These are phyloP conservation scores for Penicillium sclerotigenum DNA, from an alignment of 2,329 filamentous ascomycete species.

Conservation along the genomic window DNA sequence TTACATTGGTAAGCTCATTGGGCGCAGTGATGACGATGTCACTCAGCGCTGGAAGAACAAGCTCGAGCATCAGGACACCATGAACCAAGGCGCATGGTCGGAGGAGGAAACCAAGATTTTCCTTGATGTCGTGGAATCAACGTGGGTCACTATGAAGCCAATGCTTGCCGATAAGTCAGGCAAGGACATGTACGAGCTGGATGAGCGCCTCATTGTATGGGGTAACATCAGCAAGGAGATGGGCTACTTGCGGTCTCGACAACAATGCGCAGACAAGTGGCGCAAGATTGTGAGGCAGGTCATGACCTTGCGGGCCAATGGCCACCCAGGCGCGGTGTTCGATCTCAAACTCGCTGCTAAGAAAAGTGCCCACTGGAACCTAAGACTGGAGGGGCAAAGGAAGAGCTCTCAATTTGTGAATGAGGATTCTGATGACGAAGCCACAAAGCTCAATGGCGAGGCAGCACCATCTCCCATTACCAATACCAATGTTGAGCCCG, in stretches of 20 bases:
- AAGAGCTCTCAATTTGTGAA: conserved; percentile 17
- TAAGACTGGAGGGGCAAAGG: conserved; percentile 5
- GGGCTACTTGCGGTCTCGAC: conserved; percentile 33
- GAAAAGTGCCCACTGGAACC: conserved; percentile 5
- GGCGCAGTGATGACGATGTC: conserved; percentile 42
- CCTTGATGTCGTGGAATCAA: conserved; percentile 25
- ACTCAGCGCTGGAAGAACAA: conserved; percentile 45
- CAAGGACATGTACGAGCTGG: conserved; percentile 38
- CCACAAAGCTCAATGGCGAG: background rate
- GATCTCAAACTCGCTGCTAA: conserved; percentile 16
- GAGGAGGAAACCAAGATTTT: conserved; percentile 32
- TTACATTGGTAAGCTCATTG: conserved; percentile 37
- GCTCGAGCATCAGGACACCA: conserved; percentile 37
- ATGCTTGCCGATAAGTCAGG: conserved; percentile 19
- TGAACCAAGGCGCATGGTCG: conserved; percentile 38
- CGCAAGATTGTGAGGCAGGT: conserved; percentile 32
- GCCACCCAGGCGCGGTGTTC: conserved; percentile 25
- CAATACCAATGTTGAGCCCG: background rate
- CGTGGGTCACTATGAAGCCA: conserved; percentile 21
- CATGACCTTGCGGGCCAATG: conserved; percentile 18
- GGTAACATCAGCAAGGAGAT: conserved; percentile 32
- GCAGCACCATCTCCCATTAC: background rate
- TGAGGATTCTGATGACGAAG: conserved; percentile 18
- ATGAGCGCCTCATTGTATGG: conserved; percentile 34
- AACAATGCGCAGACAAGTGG: conserved; percentile 42